These are phyloP conservation scores for Corrigiola litoralis DNA, from an alignment of 179 eudicot species.

Conservation along the genomic window DNA sequence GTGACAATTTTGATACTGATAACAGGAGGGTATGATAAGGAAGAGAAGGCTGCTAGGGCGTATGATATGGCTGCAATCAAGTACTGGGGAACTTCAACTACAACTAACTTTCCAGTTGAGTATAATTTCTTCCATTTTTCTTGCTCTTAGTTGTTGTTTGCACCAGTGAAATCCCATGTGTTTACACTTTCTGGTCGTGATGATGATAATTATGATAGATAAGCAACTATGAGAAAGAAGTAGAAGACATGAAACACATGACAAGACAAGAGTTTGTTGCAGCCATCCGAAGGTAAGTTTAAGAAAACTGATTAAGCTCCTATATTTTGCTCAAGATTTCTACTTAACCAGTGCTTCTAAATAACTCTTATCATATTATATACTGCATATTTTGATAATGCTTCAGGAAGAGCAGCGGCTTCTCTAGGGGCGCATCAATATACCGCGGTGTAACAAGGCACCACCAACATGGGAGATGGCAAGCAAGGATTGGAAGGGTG, in stretches of 20 bases:
- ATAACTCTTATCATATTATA: too few relatives aligned
- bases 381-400: background rate
- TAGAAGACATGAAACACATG: conserved; percentile 96
- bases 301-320: too few relatives aligned
- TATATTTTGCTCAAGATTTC: background rate
- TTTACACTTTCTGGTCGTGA: background rate
- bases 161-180: background rate
- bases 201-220: conserved; percentile 35
- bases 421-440: conserved; percentile 89
- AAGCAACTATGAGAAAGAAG: conserved; percentile 84
- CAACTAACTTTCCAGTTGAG: conserved; percentile 88
- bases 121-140: background rate
- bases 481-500: conserved; percentile 93
- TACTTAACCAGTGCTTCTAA: background rate
- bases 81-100: conserved; percentile 99
- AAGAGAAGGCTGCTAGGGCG: conserved; percentile 95
- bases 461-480: conserved; percentile 98
- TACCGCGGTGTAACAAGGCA: conserved; percentile 97
- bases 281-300: conserved; percentile 80
- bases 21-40: conserved; percentile 95
- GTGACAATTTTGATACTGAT: background rate
- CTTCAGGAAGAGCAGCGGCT: conserved; percentile 87
- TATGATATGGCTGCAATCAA: conserved; percentile 92
- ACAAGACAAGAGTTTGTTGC: conserved; percentile 96
- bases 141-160: background rate